Evolutionary conservation across 2,329 filamentous ascomycete species (phyloP).

Genomic region (Penicillium corylophilum): DNA sequence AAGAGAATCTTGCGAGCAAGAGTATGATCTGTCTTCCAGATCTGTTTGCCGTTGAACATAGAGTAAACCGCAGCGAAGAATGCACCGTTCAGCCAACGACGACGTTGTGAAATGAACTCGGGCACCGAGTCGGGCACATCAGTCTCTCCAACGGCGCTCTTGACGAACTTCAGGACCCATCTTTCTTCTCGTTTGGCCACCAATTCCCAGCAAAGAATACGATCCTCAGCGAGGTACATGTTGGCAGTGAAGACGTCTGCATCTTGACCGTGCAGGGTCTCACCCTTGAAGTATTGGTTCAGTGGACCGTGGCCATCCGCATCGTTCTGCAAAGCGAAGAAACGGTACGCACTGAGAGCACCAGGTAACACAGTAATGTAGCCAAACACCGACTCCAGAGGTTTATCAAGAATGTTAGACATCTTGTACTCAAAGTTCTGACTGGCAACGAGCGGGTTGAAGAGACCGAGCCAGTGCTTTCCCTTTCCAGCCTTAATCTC

Average conservation of each 20-base stretch:
- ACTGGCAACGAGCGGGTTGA: constrained; percentile 92
- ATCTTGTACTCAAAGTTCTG: constrained; percentile 99
- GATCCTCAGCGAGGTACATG: constrained; percentile 98
- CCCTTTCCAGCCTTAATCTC: constrained; percentile 98
- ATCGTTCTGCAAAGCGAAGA: constrained; percentile 94
- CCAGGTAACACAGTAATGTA: constrained; percentile 97
- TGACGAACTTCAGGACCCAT: constrained; percentile 98
- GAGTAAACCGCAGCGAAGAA: constrained; percentile 99
- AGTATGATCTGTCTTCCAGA: constrained; percentile 91
- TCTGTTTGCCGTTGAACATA: constrained; percentile 87
- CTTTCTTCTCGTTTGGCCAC: constrained; percentile 91
- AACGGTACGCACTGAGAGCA: constrained; percentile 91
- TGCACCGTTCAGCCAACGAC: constrained; percentile 96
- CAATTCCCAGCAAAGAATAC: constrained; percentile 97
- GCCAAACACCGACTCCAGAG: constrained; percentile 92
- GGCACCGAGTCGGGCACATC: constrained; percentile 94
- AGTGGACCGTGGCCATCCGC: constrained; percentile 91
- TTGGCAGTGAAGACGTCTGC: constrained; percentile 98
- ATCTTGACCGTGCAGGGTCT: constrained; percentile 92
- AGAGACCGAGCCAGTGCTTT: constrained; percentile 72
- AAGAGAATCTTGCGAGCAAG: constrained; percentile 84
- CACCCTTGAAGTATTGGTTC: constrained; percentile 98
- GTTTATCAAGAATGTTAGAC: constrained; percentile 98
- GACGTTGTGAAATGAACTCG: constrained; percentile 94
- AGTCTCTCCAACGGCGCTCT: constrained; percentile 92